phyloP scores from a whole-genome alignment of 148 eudicot genomes.

The Cornus suecica region DNA sequence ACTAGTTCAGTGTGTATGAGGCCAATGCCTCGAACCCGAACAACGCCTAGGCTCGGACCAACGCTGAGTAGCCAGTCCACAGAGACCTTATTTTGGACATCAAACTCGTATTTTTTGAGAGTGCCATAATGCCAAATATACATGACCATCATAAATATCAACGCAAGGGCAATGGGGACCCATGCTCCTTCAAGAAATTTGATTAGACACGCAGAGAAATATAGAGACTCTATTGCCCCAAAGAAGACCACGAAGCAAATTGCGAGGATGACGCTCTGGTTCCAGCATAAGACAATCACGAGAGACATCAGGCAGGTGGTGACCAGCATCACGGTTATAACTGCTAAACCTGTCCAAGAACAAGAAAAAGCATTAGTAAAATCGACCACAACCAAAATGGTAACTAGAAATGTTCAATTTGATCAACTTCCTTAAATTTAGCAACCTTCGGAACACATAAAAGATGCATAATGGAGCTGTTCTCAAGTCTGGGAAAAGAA shows the following conservation, averaged over 20 bases:
- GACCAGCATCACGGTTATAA: constrained; percentile 94
- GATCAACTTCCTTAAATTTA: background rate
- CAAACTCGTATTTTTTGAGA: constrained; percentile 67
- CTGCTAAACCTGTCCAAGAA: constrained; percentile 75
- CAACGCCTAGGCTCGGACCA: constrained; percentile 82
- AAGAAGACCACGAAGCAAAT: constrained; percentile 67
- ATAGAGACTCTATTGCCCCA: constrained; percentile 85
- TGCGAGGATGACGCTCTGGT: constrained; percentile 61
- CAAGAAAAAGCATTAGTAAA: constrained; percentile 8
- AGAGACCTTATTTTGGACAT: constrained; percentile 88
- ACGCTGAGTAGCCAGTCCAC: constrained; percentile 86
- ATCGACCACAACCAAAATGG: background rate
- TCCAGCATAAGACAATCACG: constrained; percentile 89
- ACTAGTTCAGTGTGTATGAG: constrained; percentile 91
- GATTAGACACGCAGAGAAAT: constrained; percentile 86
- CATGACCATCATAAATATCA: constrained; percentile 69
- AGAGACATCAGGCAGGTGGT: constrained; percentile 98
- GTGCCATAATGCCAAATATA: constrained; percentile 86
- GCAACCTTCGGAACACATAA: background rate
- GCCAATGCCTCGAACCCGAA: constrained; percentile 86
- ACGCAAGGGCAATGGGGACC: constrained; percentile 85
- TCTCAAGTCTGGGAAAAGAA: background rate
- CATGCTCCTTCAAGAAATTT: constrained; percentile 97
- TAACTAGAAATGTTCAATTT: background rate
- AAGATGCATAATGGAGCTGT: background rate